These are phyloP conservation scores for Hippophae tibetana DNA, from an alignment of 306 rosid species.

Conservation along the genomic window DNA sequence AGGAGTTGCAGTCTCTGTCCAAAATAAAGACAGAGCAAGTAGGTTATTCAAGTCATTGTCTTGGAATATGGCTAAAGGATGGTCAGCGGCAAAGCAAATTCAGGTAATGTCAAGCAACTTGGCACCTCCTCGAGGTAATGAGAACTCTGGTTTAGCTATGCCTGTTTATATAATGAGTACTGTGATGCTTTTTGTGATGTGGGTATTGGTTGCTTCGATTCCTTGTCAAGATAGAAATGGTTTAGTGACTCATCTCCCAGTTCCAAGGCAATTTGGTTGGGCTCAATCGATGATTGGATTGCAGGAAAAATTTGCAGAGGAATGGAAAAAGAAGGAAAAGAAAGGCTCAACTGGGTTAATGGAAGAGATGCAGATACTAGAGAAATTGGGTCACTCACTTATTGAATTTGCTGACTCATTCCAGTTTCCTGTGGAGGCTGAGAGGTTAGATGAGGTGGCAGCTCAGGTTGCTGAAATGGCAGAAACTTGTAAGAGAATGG, in stretches of 20 bases:
- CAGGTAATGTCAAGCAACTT: slow-evolving; percentile 62
- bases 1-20: neutral
- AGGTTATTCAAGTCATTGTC: slow-evolving; percentile 40
- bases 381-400: slow-evolving; percentile 46
- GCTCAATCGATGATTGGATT: slow-evolving; percentile 58
- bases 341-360: slow-evolving; percentile 56
- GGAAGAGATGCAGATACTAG: slow-evolving; percentile 83
- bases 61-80: slow-evolving; percentile 65
- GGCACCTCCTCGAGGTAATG: slow-evolving; percentile 61
- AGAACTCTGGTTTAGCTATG: slow-evolving; percentile 29
- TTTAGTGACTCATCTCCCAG: slow-evolving; percentile 38
- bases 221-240: slow-evolving; percentile 91
- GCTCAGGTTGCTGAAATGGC: slow-evolving; percentile 56
- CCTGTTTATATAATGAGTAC: slow-evolving; percentile 67
- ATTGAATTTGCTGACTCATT: slow-evolving; percentile 58
- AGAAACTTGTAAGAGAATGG: slow-evolving; percentile 67
- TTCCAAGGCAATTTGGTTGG: slow-evolving; percentile 51
- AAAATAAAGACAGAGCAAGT: slow-evolving; percentile 26
- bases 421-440: slow-evolving; percentile 54
- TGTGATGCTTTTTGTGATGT: slow-evolving; percentile 54
- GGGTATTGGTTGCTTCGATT: slow-evolving; percentile 71
- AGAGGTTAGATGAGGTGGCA: slow-evolving; percentile 46
- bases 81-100: slow-evolving; percentile 86
- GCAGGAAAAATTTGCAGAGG: slow-evolving; percentile 83
- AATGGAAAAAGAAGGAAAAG: slow-evolving; percentile 97